Conservation (phyloP, 2,329 filamentous ascomycete species). For the Colletotrichum aenigma region DNA sequence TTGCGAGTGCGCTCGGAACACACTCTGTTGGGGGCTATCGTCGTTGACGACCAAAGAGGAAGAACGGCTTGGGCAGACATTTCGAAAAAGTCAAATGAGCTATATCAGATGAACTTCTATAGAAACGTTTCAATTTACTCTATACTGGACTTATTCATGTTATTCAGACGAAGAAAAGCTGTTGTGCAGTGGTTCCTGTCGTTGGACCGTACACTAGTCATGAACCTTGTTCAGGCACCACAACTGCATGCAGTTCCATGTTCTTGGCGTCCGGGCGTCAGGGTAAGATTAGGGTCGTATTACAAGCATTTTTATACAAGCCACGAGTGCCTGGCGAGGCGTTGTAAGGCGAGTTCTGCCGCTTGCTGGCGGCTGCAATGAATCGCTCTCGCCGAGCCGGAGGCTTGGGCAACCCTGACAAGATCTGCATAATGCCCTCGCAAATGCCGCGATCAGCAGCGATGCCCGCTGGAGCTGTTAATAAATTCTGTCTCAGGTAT, state of each 20-base stretch:
- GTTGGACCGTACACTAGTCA: slow-evolving; percentile 5
- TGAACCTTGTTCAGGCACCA: slow-evolving; percentile 10
- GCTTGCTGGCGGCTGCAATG: neutral
- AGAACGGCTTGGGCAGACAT: neutral
- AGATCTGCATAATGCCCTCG: neutral
- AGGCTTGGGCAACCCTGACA: neutral
- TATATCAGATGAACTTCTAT: neutral
- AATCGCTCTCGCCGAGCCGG: slow-evolving; percentile 2
- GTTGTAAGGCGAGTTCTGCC: neutral
- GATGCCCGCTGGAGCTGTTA: neutral
- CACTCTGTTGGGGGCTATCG: neutral
- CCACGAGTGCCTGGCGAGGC: slow-evolving; percentile 5
- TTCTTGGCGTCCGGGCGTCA: neutral
- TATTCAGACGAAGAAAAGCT: neutral
- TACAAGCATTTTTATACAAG: neutral
- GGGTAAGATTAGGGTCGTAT: slow-evolving; percentile 14
- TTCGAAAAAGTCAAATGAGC: neutral
- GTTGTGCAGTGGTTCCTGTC: neutral
- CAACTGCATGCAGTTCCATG: neutral
- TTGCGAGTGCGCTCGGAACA: neutral
- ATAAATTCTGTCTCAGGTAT: slow-evolving; percentile 4
- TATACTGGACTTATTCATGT: neutral
- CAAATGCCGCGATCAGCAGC: slow-evolving; percentile 8
- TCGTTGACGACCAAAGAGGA: neutral
- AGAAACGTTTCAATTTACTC: neutral